phyloP scores from a whole-genome alignment of 2,329 filamentous ascomycete genomes.

The Sporothrix pallida region DNA sequence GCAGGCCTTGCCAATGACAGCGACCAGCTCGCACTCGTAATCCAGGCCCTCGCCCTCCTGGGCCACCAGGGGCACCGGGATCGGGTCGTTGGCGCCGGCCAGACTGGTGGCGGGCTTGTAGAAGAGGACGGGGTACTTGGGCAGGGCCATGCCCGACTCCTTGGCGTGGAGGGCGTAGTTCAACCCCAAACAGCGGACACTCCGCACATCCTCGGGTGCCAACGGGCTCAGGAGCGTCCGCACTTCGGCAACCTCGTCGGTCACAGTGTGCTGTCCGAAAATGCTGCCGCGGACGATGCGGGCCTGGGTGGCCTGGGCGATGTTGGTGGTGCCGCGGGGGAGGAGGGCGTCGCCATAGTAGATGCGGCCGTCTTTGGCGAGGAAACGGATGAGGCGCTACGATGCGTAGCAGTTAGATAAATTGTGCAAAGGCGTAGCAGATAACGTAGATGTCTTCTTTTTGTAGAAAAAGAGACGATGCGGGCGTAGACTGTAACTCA shows the following conservation, averaged over 20 bases:
- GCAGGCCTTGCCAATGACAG: constrained; percentile 72
- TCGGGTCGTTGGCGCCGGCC: constrained; percentile 66
- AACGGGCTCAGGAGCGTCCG: constrained; percentile 67
- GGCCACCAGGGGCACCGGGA: constrained; percentile 68
- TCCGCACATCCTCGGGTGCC: constrained; percentile 65
- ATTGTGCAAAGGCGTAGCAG: constrained; percentile 53
- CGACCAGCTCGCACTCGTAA: constrained; percentile 81
- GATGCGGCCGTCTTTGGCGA: constrained; percentile 70
- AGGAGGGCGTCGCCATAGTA: constrained; percentile 79
- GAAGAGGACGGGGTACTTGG: constrained; percentile 75
- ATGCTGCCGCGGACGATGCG: constrained; percentile 69
- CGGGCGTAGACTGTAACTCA: constrained; percentile 44
- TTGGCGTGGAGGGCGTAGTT: constrained; percentile 76
- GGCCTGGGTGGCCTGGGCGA: constrained; percentile 65
- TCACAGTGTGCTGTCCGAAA: constrained; percentile 68
- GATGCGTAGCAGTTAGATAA: constrained; percentile 47
- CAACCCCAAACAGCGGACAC: constrained; percentile 71
- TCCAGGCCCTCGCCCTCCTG: constrained; percentile 71
- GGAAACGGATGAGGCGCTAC: constrained; percentile 74
- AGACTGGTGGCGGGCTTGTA: constrained; percentile 73
- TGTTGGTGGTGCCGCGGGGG: constrained; percentile 63
- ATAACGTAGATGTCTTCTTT: too few relatives aligned
- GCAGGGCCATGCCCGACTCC: constrained; percentile 71
- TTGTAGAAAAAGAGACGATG: too few relatives aligned
- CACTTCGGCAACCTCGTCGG: constrained; percentile 63